These are phyloP conservation scores for Scheffersomyces stipitis DNA, from an alignment of 805 yeast species.

Conservation along the genomic window DNA sequence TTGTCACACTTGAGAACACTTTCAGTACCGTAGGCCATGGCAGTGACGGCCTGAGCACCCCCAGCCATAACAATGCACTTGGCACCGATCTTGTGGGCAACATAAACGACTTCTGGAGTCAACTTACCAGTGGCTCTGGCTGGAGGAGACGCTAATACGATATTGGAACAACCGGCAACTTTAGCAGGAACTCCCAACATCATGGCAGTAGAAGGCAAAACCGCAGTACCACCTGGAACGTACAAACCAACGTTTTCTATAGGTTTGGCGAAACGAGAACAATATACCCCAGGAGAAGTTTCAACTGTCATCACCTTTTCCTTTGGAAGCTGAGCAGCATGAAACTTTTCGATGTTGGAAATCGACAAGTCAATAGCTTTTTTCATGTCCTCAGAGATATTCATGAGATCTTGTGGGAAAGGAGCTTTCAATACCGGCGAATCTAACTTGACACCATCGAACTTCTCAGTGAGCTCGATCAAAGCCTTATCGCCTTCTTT, in stretches of 20 bases:
- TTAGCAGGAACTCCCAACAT: conserved; percentile 98
- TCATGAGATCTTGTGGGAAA: conserved; percentile 74
- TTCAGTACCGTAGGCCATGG: conserved; percentile 98
- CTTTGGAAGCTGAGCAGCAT: conserved; percentile 82
- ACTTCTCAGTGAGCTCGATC: conserved; percentile 84
- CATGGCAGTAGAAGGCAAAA: conserved; percentile 94
- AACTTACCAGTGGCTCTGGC: conserved; percentile 81
- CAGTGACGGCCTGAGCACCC: conserved; percentile 99
- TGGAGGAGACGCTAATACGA: conserved; percentile 93
- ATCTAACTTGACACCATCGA: conserved; percentile 75
- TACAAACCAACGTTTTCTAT: conserved; percentile 93
- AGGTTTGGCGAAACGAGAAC: conserved; percentile 94
- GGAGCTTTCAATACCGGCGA: conserved; percentile 86
- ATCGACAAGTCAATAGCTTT: conserved; percentile 87
- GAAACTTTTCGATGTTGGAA: conserved; percentile 87
- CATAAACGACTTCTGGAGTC: conserved; percentile 96
- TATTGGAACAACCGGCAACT: conserved; percentile 95
- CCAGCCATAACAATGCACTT: conserved; percentile 90
- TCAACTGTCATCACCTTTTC: conserved; percentile 75
- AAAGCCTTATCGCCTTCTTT: conserved; percentile 82
- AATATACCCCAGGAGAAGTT: conserved; percentile 89
- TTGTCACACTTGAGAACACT: conserved; percentile 91
- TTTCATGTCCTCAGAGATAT: conserved; percentile 69
- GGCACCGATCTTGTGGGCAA: conserved; percentile 95
- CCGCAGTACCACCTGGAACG: conserved; percentile 99